phyloP scores from a whole-genome alignment of 805 yeast species.

The Zygosaccharomyces rouxii region DNA sequence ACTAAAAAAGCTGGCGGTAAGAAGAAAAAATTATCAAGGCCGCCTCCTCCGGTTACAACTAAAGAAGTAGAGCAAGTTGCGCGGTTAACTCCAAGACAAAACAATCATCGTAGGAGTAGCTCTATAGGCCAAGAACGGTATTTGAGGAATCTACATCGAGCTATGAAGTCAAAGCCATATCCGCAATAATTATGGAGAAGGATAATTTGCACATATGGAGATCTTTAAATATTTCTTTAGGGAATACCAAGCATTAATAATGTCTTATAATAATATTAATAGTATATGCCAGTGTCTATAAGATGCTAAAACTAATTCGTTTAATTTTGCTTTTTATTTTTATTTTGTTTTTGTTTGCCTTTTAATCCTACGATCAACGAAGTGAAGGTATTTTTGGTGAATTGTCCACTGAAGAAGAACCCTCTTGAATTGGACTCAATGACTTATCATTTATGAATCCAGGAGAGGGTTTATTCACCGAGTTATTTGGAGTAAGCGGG shows the following conservation, averaged over 20 bases:
- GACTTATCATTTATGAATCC: slow-evolving; percentile 22
- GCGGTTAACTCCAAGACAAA: background rate
- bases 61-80: background rate
- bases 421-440: slow-evolving; percentile 34
- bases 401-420: slow-evolving; percentile 27
- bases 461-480: slow-evolving; percentile 27
- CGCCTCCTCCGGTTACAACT: slow-evolving; percentile 8
- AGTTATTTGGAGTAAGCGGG: slow-evolving; percentile 21
- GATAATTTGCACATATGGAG: background rate
- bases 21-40: slow-evolving; percentile 4
- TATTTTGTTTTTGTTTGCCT: no score
- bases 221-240: background rate
- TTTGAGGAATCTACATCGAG: slow-evolving; percentile 11
- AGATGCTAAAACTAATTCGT: slow-evolving; percentile 4
- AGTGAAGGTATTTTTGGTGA: slow-evolving; percentile 21
- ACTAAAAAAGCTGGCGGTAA: background rate
- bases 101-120: background rate
- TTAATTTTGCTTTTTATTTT: slow-evolving; percentile 1
- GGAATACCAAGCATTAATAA: background rate
- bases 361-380: no score
- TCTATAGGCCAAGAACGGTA: slow-evolving; percentile 6
- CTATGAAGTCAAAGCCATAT: slow-evolving; percentile 6
- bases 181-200: background rate
- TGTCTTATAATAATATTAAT: background rate
- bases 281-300: slow-evolving; percentile 6